These are phyloP conservation scores for Agrocybe pediades DNA, from an alignment of 768 basidiomycete genomes.

Conservation along the genomic window DNA sequence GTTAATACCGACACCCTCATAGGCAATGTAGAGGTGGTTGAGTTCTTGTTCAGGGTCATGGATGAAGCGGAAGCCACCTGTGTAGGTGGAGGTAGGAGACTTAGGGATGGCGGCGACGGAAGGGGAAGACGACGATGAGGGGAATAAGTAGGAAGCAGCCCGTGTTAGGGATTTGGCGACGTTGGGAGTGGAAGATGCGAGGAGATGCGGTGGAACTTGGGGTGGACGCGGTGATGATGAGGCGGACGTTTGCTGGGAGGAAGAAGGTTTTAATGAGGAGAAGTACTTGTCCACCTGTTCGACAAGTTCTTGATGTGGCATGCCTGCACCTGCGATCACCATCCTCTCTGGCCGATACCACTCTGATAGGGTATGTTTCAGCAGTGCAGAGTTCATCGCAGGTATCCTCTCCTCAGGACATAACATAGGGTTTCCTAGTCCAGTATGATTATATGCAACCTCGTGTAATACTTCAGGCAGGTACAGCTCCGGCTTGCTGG, in stretches of 20 bases:
- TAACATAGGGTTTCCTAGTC: slow-evolving; percentile 87
- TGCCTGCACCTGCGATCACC: slow-evolving; percentile 93
- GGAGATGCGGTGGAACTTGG: slow-evolving; percentile 54
- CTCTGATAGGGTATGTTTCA: slow-evolving; percentile 65
- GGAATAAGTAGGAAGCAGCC: slow-evolving; percentile 77
- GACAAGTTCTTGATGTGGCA: slow-evolving; percentile 88
- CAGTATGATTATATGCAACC: slow-evolving; percentile 77
- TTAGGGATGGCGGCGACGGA: slow-evolving; percentile 27
- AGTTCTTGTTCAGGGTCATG: slow-evolving; percentile 67
- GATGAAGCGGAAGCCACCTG: slow-evolving; percentile 81
- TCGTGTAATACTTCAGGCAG: slow-evolving; percentile 88
- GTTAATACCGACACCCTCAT: slow-evolving; percentile 88
- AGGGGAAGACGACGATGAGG: slow-evolving; percentile 30
- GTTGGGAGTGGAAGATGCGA: slow-evolving; percentile 51
- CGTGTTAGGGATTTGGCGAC: slow-evolving; percentile 71
- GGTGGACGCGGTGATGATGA: slow-evolving; percentile 26
- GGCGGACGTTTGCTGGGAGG: slow-evolving; percentile 23
- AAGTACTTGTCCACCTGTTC: slow-evolving; percentile 86
- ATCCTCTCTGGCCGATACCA: slow-evolving; percentile 96
- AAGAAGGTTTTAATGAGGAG: slow-evolving; percentile 56
- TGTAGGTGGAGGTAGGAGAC: slow-evolving; percentile 63
- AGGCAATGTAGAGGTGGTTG: slow-evolving; percentile 91
- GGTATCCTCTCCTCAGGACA: slow-evolving; percentile 86
- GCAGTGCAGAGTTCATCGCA: slow-evolving; percentile 57
- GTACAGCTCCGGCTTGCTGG: slow-evolving; percentile 88